Base-by-base conservation (phyloP, 2,329 filamentous ascomycete genomes). In the Penicillium sp. region DNA sequence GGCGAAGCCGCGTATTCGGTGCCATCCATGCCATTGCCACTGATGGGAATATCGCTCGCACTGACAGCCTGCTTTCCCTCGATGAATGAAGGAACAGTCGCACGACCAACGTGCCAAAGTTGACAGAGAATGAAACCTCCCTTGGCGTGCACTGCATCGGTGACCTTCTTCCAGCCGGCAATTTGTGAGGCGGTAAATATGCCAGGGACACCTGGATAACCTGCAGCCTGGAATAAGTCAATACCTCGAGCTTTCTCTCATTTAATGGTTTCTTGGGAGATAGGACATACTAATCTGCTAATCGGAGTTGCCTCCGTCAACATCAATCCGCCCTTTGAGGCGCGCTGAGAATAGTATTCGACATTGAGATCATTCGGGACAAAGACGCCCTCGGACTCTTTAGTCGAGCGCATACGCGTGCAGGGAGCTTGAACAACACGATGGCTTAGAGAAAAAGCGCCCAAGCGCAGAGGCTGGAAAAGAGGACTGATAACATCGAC, bases 41-140 rank as follows among this genome's bases (percentile, higher is more conserved):
- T 57, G 58, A 78, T 66, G 46, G 72, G 59, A 57, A 68, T 66
- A 49, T 60, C 66, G 63, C 56, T 71, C 39, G 61, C 46, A 15
- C 61, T 53, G 15, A 70, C 21, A n/a, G 59, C 45, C 8, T 59
- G 51, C 15, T 59, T 50, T 13, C 72, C 73, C 28, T 63, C 67
- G 2, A 73, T 67, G 45, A 76, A 71, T 0, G 70, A 69, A 0
- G 74, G 68, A 6, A 72, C 69, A 3, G 74, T 75, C 0, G 67
- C 67, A 0, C 70, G 65, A 12, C 69, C 69, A n/a, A 67, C 65
- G 42, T 70, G 66, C 70, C 70, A 73, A 2, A 74, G 52, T 36
- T 74, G 71, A 49, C 65, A 68, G 38, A 63, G 64, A 26, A 71
- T 70, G 31, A 58, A 61, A 4, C 52, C 67, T 0, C 66, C 67